Evolutionary conservation across 2,329 filamentous ascomycete genomes (phyloP).

Genomic region (Stagonosporopsis tanaceti): DNA sequence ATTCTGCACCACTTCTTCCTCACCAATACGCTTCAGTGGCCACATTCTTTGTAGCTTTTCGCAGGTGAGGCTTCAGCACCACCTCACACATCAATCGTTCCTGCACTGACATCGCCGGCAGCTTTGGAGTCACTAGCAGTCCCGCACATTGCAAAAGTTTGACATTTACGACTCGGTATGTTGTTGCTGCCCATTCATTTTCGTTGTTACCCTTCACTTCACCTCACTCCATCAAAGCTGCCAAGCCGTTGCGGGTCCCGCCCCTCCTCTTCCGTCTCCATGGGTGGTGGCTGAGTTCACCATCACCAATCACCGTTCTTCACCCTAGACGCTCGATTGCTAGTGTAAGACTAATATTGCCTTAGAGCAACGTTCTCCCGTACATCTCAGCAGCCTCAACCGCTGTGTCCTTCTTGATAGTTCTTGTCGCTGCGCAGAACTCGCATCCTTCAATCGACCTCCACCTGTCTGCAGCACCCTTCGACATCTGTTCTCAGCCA

Average conservation of each 20-base stretch:
- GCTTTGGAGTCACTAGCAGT: constrained; percentile 54
- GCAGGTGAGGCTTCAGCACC: constrained; percentile 39
- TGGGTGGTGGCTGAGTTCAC: constrained; percentile 25
- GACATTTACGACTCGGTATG: constrained; percentile 52
- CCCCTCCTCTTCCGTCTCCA: constrained; percentile 6
- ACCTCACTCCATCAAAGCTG: constrained; percentile 6
- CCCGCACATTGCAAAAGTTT: constrained; percentile 51
- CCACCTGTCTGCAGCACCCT: constrained; percentile 12
- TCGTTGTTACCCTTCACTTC: constrained; percentile 15
- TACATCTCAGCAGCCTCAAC: constrained; percentile 41
- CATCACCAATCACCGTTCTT: constrained; percentile 27
- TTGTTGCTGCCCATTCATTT: constrained; percentile 17
- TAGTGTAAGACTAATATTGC: constrained; percentile 23
- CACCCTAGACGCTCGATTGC: background rate
- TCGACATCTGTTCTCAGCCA: constrained; percentile 3
- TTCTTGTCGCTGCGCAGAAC: constrained; percentile 20
- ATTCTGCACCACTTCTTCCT: constrained; percentile 50
- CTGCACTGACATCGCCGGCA: constrained; percentile 32
- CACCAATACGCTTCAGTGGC: constrained; percentile 53
- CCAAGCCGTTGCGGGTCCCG: constrained; percentile 5
- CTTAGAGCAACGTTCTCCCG: constrained; percentile 42
- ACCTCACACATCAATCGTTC: background rate
- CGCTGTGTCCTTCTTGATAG: constrained; percentile 26
- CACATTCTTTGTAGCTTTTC: constrained; percentile 57
- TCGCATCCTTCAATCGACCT: constrained; percentile 16